Base-by-base conservation (phyloP, 129 eudicot genomes). In the carrot (Daucus carota) region DNA sequence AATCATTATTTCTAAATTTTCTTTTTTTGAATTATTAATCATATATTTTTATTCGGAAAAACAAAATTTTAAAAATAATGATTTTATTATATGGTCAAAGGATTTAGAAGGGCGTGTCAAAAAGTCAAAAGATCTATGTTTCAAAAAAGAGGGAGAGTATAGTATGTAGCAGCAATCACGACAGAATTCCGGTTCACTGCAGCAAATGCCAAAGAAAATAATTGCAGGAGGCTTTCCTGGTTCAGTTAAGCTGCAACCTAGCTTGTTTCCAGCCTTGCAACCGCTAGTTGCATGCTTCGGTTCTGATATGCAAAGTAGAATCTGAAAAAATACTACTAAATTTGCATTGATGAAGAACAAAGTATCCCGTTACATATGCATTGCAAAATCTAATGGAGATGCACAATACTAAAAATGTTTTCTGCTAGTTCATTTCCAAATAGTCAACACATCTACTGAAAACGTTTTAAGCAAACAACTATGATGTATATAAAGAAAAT, bases 211-310 rank as follows among this genome's bases (percentile, higher is more conserved):
- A 76, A 97, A 93, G 44, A 73, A 46, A 84, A 86, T 87, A 80
- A 70, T 62, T n/a, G 75, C 75, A 72, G 73, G 69, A 66, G 79
- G 46, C 40, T 83, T 36, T 43, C 77, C 83, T 72, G 73, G 57
- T 80, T 81, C 86, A 31, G 31, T 40, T 75, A 94, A 78, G 80
- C 96, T 94, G 78, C 84, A 73, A 86, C 98, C 89, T 12, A 72
- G 69, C 50, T 79, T 84, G 47, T 94, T 91, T 43, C 97, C 93
- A 43, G 98, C 96, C 81, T 89, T 91, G 74, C 98, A 94, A 46
- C 76, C 77, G 13, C 73, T 70, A 17, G 71, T 68, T 33, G 75
- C 90, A 70, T 71, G 43, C n/a, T n/a, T n/a, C n/a, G n/a, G n/a
- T n/a, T n/a, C n/a, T n/a, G n/a, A n/a, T n/a, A 8, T 22, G 29